Evolutionary conservation across 2,329 filamentous ascomycete species (phyloP), one percentile per base, ranked within the genome.

Genomic region (Diaporthe caulivora): DNA sequence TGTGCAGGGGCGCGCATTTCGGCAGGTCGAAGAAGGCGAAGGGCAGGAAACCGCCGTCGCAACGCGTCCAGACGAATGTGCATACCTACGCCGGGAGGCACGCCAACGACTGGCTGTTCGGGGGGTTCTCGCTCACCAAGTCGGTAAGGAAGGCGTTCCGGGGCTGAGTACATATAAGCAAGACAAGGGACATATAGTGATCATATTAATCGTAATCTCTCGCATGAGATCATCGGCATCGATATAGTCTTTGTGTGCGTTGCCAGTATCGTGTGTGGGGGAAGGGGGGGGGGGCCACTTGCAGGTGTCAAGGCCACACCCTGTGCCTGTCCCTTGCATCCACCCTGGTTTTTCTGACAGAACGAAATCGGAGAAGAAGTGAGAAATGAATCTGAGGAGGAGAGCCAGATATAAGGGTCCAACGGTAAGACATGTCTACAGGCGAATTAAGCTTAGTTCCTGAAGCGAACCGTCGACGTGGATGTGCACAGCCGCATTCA

Each of bases 1-100:
- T 77, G 75, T 75, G 75, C 78, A 15, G 87, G 88, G 73, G 73
- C 1, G 73, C 73, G 13, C 70, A 74, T 29, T 74, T 74, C 34
- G 73, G 73, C 10, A 60, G 65, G 17, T 34, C 44, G 10, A 65
- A 64, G 64, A 71, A 67, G 49, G 51, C 40, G n/a, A 74, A 73
- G 40, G 40, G 26, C 17, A 72, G n/a, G 49, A 42, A 49, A 24
- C 34, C 44, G 18, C 40, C 70, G 11, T 21, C 64, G 2, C 47
- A 44, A 34, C 69, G 69, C 21, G 57, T 51, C 11, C 70, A 72
- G 64, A 55, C 57, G 13, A 74, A 74, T 26, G 70, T 62, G 18
- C 70, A 74, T 31, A 74, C 62, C 26, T 74, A 74, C 49, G 73
- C 73, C 29, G 73, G 73, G 17, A 70, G 73, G 51, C 73, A 74